A percentile compares a stretch with the other conserved stretches of the same genome.
Evolutionary conservation across 495 filamentous ascomycete species (phyloP).

Genomic region (Penicillium pulvis): DNA sequence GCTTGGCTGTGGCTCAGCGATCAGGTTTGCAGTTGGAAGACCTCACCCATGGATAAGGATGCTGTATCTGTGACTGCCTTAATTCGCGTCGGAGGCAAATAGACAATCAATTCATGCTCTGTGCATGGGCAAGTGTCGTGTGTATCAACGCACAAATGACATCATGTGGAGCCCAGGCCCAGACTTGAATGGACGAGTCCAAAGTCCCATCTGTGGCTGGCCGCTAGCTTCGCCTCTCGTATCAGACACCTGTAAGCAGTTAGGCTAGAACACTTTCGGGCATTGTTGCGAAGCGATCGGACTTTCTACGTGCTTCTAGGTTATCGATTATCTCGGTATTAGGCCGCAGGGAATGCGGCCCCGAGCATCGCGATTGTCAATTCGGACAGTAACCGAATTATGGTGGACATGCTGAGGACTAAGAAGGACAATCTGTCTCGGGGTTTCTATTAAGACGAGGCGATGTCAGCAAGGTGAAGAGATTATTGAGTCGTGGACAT

Average conservation of each 20-base stretch:
- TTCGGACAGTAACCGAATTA: neutral
- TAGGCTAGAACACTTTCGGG: conserved; percentile 6
- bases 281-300: conserved; percentile 8
- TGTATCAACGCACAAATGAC: conserved; percentile 5
- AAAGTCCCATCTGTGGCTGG: neutral
- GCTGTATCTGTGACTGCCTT: neutral
- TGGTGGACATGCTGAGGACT: neutral
- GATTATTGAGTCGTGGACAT: neutral
- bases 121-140: neutral
- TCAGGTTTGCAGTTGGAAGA: neutral
- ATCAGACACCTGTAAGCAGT: neutral
- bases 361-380: neutral
- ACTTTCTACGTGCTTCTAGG: neutral
- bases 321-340: neutral
- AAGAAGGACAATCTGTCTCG: neutral
- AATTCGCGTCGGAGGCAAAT: neutral
- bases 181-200: neutral
- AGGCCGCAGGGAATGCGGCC: neutral
- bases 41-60: too few relatives aligned
- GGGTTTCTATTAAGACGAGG: neutral
- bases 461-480: neutral
- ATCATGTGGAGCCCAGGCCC: conserved; percentile 11
- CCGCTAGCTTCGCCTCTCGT: neutral
- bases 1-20: conserved; percentile 2
- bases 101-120: neutral